Conservation (phyloP, 345 rosid species). For the Moricandia arvensis region DNA sequence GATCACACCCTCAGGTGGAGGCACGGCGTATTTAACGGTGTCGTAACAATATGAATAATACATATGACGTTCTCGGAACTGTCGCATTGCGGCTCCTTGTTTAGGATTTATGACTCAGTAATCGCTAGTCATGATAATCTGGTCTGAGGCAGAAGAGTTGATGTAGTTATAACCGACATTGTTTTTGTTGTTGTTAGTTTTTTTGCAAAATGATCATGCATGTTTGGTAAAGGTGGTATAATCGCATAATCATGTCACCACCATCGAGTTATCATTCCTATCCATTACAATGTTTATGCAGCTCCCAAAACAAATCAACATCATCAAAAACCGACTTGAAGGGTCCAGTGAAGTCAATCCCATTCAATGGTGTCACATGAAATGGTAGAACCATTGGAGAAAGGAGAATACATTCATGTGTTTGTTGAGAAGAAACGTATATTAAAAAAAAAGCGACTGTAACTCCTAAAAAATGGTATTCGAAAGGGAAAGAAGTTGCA, state of each 20-base stretch:
- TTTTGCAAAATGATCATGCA: neutral
- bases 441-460: neutral
- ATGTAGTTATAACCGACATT: slow-evolving; percentile 7
- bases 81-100: slow-evolving; percentile 54
- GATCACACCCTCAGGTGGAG: slow-evolving; percentile 69
- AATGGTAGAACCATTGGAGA: neutral
- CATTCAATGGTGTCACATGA: neutral
- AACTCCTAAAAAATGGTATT: neutral
- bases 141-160: slow-evolving; percentile 30
- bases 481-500: slow-evolving; percentile 6
- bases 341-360: neutral
- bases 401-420: neutral
- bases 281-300: slow-evolving; percentile 5
- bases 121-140: slow-evolving; percentile 43
- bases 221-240: neutral
- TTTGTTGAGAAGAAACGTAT: neutral
- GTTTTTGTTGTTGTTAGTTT: neutral
- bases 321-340: neutral
- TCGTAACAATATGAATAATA: slow-evolving; percentile 92
- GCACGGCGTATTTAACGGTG: slow-evolving; percentile 47
- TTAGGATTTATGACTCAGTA: slow-evolving; percentile 40
- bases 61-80: slow-evolving; percentile 68
- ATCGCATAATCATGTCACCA: neutral
- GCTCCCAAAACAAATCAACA: neutral
- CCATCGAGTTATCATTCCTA: neutral